Conservation (phyloP, 805 yeast species). For the Saccharomycopsis schoenii region DNA sequence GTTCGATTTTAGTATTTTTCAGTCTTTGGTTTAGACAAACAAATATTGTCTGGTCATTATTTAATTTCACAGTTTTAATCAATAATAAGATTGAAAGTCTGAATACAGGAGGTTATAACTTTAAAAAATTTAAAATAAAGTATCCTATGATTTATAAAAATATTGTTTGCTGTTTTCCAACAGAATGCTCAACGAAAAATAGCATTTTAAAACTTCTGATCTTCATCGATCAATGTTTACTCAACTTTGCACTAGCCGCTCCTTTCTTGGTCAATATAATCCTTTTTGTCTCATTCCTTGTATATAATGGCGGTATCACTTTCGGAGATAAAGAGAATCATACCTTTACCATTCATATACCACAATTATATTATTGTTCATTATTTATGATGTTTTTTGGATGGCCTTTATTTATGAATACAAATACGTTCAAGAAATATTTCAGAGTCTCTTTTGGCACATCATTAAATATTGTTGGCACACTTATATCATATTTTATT, state of each 20-base stretch:
- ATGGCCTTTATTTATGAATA: conserved; percentile 62
- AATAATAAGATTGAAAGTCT: conserved; percentile 30
- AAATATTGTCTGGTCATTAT: conserved; percentile 76
- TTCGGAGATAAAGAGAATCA: conserved; percentile 91
- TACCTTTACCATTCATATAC: conserved; percentile 55
- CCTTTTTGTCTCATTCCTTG: conserved; percentile 47
- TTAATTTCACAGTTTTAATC: conserved; percentile 44
- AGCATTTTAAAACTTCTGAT: not conserved
- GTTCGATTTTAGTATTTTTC: conserved; percentile 47
- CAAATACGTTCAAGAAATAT: conserved; percentile 33
- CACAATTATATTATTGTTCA: conserved; percentile 73
- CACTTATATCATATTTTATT: conserved; percentile 19
- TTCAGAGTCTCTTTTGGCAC: conserved; percentile 24
- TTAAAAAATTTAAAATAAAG: not conserved
- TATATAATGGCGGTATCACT: conserved; percentile 72
- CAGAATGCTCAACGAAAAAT: not conserved
- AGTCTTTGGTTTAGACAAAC: conserved; percentile 84
- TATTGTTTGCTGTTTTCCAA: not conserved
- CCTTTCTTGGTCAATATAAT: conserved; percentile 48
- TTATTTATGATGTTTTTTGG: conserved; percentile 56
- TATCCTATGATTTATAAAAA: not conserved
- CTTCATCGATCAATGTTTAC: conserved; percentile 16
- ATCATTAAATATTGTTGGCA: conserved; percentile 10
- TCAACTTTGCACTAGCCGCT: conserved; percentile 20
- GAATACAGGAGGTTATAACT: not conserved